These are phyloP conservation scores for Lichtheimia hyalospora DNA, from an alignment of 371 early-diverging fungal genomes.

Conservation along the genomic window DNA sequence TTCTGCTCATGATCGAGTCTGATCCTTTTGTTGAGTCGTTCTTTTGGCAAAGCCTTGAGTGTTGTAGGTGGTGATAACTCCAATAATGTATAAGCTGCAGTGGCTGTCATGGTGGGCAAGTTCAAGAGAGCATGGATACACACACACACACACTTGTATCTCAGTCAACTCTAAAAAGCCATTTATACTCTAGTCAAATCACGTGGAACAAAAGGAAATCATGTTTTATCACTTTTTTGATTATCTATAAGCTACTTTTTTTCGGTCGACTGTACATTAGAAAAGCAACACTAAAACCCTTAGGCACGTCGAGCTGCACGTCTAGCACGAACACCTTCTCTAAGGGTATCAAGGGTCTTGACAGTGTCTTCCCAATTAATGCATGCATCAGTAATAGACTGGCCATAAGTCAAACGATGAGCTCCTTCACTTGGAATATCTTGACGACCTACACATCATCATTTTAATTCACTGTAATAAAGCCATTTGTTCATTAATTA, in stretches of 20 bases:
- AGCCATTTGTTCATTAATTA: neutral
- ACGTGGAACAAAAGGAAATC: too few relatives aligned
- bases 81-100: too few relatives aligned
- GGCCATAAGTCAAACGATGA: constrained; percentile 66
- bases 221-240: too few relatives aligned
- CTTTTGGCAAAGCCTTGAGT: too few relatives aligned
- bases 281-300: neutral
- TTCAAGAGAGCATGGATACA: too few relatives aligned
- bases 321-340: constrained; percentile 68
- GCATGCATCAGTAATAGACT: constrained; percentile 83
- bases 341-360: constrained; percentile 58
- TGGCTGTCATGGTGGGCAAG: too few relatives aligned
- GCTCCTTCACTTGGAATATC: constrained; percentile 65
- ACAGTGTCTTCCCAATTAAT: constrained; percentile 79
- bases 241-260: too few relatives aligned
- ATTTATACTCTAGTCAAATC: too few relatives aligned
- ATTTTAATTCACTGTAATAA: neutral
- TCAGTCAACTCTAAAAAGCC: too few relatives aligned
- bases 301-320: constrained; percentile 41
- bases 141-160: too few relatives aligned
- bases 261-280: neutral
- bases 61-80: too few relatives aligned
- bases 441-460: constrained; percentile 48
- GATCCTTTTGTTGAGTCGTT: neutral
- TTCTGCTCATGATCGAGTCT: neutral